Evolutionary conservation across 208 protist species (phyloP).

Genomic region (Leishmania martiniquensis): DNA sequence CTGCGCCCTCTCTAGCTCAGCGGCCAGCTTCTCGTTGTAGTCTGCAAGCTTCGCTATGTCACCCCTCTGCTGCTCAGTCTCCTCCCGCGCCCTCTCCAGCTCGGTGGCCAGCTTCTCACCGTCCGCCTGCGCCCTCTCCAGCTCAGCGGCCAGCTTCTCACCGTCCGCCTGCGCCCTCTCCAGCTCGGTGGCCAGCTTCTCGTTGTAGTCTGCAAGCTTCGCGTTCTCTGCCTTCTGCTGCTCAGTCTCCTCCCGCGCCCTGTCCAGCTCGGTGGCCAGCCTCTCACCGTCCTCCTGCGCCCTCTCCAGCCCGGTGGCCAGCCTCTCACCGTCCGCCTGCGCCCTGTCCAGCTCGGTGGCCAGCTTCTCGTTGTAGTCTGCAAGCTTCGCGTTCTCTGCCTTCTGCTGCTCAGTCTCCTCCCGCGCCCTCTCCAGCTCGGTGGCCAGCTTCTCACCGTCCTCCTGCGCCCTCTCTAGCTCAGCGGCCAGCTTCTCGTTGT

Average conservation of each 20-base stretch:
- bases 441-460: not conserved
- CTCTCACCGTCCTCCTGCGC: not conserved
- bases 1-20: not conserved
- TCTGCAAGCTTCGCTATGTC: not conserved
- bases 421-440: not conserved
- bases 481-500: constrained; percentile 30
- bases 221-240: not conserved
- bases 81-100: not conserved
- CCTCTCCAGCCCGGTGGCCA: too few species aligned
- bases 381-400: constrained; percentile 20
- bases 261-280: not conserved
- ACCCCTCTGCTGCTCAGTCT: constrained; percentile 21
- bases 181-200: not conserved
- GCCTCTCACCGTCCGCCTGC: not conserved
- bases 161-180: not conserved
- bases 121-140: not conserved
- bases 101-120: not conserved
- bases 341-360: constrained; percentile 7
- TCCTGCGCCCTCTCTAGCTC: not conserved
- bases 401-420: constrained; percentile 24
- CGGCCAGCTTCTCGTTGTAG: constrained; percentile 28
- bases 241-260: not conserved
- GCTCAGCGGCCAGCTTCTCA: not conserved
- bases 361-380: constrained; percentile 2
- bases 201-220: not conserved